phyloP scores from a whole-genome alignment of 352 stramenopile species.

The Phytophthora macrochlamydospora region DNA sequence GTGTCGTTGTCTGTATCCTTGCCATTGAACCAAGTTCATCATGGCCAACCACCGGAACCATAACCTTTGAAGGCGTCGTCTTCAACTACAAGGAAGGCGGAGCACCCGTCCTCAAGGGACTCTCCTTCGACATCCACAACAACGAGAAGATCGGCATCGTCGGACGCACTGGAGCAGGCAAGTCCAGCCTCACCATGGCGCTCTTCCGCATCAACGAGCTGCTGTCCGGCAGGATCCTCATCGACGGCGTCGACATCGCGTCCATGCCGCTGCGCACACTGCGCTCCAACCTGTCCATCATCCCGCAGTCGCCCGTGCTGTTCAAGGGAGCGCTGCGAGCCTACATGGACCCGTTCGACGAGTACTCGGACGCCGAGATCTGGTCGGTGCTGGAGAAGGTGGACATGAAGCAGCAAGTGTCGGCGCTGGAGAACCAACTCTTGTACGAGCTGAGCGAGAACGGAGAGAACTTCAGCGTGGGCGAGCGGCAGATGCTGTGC shows the following conservation, averaged over 20 bases:
- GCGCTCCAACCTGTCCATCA: slow-evolving; percentile 42
- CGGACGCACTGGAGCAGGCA: slow-evolving; percentile 81
- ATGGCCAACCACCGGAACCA: slow-evolving; percentile 75
- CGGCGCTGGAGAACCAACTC: slow-evolving; percentile 38
- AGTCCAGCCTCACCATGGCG: slow-evolving; percentile 72
- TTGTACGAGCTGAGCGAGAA: slow-evolving; percentile 48
- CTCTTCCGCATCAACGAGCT: slow-evolving; percentile 89
- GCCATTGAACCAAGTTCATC: slow-evolving; percentile 21
- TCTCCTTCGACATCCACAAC: slow-evolving; percentile 8
- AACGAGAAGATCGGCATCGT: slow-evolving; percentile 83
- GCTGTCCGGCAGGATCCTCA: slow-evolving; percentile 41
- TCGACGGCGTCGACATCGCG: slow-evolving; percentile 49
- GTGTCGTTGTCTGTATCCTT: too few species aligned
- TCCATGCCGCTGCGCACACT: slow-evolving; percentile 31
- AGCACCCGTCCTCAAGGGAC: not conserved
- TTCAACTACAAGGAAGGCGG: slow-evolving; percentile 21
- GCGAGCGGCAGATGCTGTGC: slow-evolving; percentile 92
- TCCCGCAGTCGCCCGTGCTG: slow-evolving; percentile 83
- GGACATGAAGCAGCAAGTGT: slow-evolving; percentile 50
- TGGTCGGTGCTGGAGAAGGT: slow-evolving; percentile 65
- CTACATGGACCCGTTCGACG: slow-evolving; percentile 88
- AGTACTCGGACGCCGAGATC: slow-evolving; percentile 73
- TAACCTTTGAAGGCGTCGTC: slow-evolving; percentile 60
- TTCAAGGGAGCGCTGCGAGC: slow-evolving; percentile 89
- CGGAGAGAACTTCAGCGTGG: slow-evolving; percentile 49